Base-by-base conservation (phyloP, 108 stramenopile genomes). In the Skeletonema menzelii region DNA sequence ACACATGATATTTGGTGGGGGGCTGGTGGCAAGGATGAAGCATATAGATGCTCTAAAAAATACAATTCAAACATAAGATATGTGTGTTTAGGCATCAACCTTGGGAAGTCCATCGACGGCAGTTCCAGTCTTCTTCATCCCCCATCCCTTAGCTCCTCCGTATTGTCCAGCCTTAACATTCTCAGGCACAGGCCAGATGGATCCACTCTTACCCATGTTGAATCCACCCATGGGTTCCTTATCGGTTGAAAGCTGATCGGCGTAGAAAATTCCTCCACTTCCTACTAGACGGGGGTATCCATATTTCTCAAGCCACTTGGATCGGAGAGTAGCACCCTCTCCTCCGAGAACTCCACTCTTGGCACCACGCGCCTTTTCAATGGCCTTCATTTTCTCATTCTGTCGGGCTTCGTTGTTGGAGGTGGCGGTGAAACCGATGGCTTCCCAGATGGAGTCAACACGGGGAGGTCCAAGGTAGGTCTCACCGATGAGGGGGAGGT, bases 181-280 rank as follows among this genome's bases (percentile, higher is more conserved):
- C 27, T 88, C 82, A 31, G 93, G 93, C 19, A 94, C 88, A 35
- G 93, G 93, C 88, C 90, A 94, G 76, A 94, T 94, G 27, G 60
- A 74, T 67, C 93, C 93, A 59, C 79, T 82, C 71, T 94, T 91
- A 35, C 93, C 93, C 93, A 94, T 94, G 87, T 94, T 94, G 87
- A 94, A 94, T 71, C 93, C 93, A 57, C 93, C 93, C 87, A 88
- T 88, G 14, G 93, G 89, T 64, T 87, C 88, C 81, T 90, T 88
- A 73, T 94, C 93, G 19, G 88, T 86, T 2, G 88, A 89, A 26
- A 94, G 82, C 75, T 94, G 93, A 81, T 94, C 93, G 53, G 89
- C 88, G 59, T 94, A 94, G 76, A 94, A 94, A 70, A 94, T 94
- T 75, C 93, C 93, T 73, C 93, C 93, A 56, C 80, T 84, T 71